Percentiles rank a stretch among this genome's conserved stretches.
These are phyloP conservation scores for Colletotrichum simmondsii DNA, from an alignment of 2,329 filamentous ascomycete genomes.

Conservation along the genomic window DNA sequence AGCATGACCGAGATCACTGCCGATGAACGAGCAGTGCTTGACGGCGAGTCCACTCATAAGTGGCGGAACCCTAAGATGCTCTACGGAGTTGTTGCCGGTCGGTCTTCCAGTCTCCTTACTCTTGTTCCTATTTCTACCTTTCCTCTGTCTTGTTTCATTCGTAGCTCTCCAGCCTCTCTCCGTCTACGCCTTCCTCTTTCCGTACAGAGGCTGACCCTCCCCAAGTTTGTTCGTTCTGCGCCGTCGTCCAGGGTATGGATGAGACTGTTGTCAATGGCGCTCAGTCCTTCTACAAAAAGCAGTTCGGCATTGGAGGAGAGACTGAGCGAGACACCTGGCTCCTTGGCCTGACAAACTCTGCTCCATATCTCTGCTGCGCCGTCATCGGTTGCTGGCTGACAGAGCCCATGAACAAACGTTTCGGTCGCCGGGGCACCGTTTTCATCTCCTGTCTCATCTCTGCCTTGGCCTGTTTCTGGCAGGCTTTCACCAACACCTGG, in stretches of 20 bases:
- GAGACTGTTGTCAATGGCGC: constrained; percentile 74
- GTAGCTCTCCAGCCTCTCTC: not conserved
- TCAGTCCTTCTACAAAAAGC: constrained; percentile 52
- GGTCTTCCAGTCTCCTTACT: not conserved
- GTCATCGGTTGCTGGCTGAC: constrained; percentile 79
- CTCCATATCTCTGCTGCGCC: constrained; percentile 74
- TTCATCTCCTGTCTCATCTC: constrained; percentile 76
- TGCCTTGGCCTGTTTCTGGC: constrained; percentile 63
- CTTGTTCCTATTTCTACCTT: too few species aligned
- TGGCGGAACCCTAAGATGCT: constrained; percentile 75
- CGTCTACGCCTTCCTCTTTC: not conserved
- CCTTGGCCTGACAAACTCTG: constrained; percentile 69
- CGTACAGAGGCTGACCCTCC: not conserved
- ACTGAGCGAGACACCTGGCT: constrained; percentile 66
- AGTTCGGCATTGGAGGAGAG: constrained; percentile 69
- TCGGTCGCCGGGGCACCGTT: constrained; percentile 78
- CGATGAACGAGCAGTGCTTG: constrained; percentile 67
- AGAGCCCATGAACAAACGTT: constrained; percentile 75
- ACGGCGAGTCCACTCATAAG: constrained; percentile 71
- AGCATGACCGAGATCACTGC: constrained; percentile 63
- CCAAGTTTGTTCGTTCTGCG: constrained; percentile 70
- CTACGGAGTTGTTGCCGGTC: constrained; percentile 71
- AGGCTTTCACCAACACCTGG: constrained; percentile 59
- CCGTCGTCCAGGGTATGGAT: constrained; percentile 76
- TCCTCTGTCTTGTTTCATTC: not conserved